phyloP scores from a whole-genome alignment of 331 rosid genomes.

The Rosa hybrid region DNA sequence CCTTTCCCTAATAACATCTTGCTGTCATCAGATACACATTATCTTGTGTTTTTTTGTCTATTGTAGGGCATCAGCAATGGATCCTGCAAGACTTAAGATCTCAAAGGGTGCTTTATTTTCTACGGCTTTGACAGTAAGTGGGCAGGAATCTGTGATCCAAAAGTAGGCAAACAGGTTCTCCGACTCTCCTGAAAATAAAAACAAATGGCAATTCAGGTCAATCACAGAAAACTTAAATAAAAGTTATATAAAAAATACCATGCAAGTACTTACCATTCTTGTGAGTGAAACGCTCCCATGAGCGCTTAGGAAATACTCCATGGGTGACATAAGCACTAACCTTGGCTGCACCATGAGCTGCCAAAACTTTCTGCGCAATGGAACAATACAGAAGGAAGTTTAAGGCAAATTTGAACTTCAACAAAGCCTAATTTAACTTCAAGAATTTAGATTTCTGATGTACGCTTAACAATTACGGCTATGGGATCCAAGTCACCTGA shows the following conservation, averaged over 20 bases:
- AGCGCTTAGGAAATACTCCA: slow-evolving; percentile 83
- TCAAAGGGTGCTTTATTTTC: slow-evolving; percentile 79
- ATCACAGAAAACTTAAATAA: not conserved
- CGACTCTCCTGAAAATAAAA: slow-evolving; percentile 35
- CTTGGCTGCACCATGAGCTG: slow-evolving; percentile 83
- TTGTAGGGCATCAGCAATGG: slow-evolving; percentile 86
- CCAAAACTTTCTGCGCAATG: slow-evolving; percentile 74
- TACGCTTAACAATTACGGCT: not conserved
- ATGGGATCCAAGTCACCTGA: not conserved
- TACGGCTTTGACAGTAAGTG: slow-evolving; percentile 73
- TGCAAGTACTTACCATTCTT: slow-evolving; percentile 53
- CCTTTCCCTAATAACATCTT: not conserved
- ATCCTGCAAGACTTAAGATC: slow-evolving; percentile 87
- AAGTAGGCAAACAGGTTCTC: slow-evolving; percentile 72
- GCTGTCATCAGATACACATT: slow-evolving; percentile 1
- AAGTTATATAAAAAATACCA: not conserved
- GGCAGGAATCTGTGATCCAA: slow-evolving; percentile 98
- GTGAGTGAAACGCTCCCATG: slow-evolving; percentile 81
- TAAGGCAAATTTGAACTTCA: not conserved
- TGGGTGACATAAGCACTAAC: slow-evolving; percentile 93
- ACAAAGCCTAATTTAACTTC: not conserved
- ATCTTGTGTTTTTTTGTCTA: not conserved
- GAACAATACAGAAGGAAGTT: slow-evolving; percentile 9
- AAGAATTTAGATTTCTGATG: not conserved
- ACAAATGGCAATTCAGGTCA: slow-evolving; percentile 11